These are phyloP conservation scores for Cornus controversa DNA, from an alignment of 148 eudicot species.

Conservation along the genomic window DNA sequence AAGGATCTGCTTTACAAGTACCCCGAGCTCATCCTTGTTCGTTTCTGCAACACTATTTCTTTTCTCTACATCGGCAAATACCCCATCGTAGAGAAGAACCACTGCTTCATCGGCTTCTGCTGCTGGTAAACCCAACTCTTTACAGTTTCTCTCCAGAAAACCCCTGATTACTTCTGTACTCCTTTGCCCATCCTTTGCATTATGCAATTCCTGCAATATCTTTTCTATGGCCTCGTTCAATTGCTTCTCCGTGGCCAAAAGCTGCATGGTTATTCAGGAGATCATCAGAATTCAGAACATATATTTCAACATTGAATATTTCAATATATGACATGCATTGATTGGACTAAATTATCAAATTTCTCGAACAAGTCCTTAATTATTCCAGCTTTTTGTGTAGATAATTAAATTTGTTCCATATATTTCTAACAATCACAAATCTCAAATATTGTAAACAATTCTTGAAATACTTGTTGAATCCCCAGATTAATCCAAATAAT, in stretches of 20 bases:
- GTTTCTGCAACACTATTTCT: slow-evolving; percentile 18
- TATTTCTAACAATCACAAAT: too few species aligned
- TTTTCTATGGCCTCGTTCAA: slow-evolving; percentile 36
- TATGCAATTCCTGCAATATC: slow-evolving; percentile 25
- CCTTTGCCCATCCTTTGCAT: slow-evolving; percentile 18
- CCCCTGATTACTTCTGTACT: slow-evolving; percentile 27
- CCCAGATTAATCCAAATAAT: not conserved
- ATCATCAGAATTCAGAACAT: not conserved
- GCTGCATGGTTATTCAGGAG: slow-evolving; percentile 25
- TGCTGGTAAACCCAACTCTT: slow-evolving; percentile 52
- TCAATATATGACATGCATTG: too few species aligned
- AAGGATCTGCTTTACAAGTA: slow-evolving; percentile 42
- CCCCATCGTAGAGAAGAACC: slow-evolving; percentile 39
- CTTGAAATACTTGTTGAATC: not conserved
- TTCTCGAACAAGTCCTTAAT: not conserved
- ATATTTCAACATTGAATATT: not conserved
- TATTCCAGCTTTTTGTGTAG: not conserved
- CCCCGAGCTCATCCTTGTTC: slow-evolving; percentile 28
- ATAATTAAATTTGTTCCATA: too few species aligned
- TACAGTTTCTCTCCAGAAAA: slow-evolving; percentile 45
- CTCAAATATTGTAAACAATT: not conserved
- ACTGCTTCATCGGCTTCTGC: slow-evolving; percentile 41
- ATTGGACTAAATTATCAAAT: not conserved
- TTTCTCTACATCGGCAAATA: slow-evolving; percentile 39
- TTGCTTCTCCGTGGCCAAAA: slow-evolving; percentile 42